Base-by-base conservation (phyloP, 768 basidiomycete genomes). In the Hemileccinum impolitum region DNA sequence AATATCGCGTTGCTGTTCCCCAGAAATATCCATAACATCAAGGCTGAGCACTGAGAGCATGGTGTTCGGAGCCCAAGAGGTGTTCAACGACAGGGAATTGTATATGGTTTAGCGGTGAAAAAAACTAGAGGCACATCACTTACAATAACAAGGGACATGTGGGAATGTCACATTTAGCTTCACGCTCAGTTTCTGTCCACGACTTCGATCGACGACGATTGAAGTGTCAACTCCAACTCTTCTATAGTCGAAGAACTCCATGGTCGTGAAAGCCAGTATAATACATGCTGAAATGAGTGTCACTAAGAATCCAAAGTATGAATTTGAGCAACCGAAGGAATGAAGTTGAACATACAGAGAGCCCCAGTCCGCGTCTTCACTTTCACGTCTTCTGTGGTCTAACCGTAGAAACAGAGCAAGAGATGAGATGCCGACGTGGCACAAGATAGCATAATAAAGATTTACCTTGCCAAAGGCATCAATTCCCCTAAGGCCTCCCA, bases 331-430 rank as follows among this genome's bases (percentile, higher is more conserved):
- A 38, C 32, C 28, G 11, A 31, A n/a, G 7, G 45, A 39, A 47
- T 2, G 6, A 17, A 13, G 19, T n/a, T 17, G 14, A 21, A 74
- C 90, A 68, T 59, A 95, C 94, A 75, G 59, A 94, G 75, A 57
- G 90, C 95, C 58, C 90, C 94, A 39, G 90, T 92, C 50, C 94
- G 83, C 30, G 96, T 98, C 78, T 94, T 94, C 72, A 99, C 91
- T 74, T 98, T 98, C 55, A 99, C 96, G 76, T 99, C 96, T 65
- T 98, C 96, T 68, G 91, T 91, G 32, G 96, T 99, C 95, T 99
- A 60, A 40, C 2, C 37, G 42, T 4, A 31, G 28, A 47, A 44
- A 38, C 44, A 40, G 38, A 19, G 47, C 54, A 39, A 63, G 54
- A 23, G 25, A 13, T 26, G n/a, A 11, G 26, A 30, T 35, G 46